Evolutionary conservation across 129 eudicot genomes (phyloP), one percentile per base, ranked within the genome.

Genomic region (Flaveria bidentis): DNA sequence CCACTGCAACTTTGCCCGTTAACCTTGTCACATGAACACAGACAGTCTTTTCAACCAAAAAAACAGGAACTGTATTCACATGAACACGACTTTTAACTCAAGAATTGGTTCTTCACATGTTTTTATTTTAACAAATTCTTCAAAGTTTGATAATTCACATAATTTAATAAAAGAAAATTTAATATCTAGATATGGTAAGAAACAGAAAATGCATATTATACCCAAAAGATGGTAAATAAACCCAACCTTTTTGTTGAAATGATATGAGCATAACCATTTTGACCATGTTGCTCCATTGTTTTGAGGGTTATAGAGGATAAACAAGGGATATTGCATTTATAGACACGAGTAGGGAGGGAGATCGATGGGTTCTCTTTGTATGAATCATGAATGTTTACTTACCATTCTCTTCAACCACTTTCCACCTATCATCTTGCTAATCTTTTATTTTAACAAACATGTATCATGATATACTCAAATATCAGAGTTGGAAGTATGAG

Each of bases 1-100:
- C 78, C 18, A 86, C 82, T 8, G 81, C 87, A 23, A 83, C 90
- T 69, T 86, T 86, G 23, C 78, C 76, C 61, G 67, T 13, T 57
- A 86, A 63, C 80, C 90, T 86, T 53, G 62, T 25, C 66, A 72
- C 81, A 79, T 16, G 28, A 81, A 33, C n/a, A 26, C 41, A 36
- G 1, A 36, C 41, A 36, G 41, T 36, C 7, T 36, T 36, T 36
- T 36, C 7, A 36, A 36, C 41, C 41, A 36, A 36, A 36, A 36
- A 36, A 36, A 36, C 1, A 1, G 41, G 41, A 36, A 36, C 41
- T 36, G 41, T 36, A 4, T 36, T 6, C 5, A 36, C 41, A 36
- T 36, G 7, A 36, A 36, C 41, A 36, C 41, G 1, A 36, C 7
- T 4, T 36, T 4, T 36, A 36, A 36, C 41, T 36, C 41, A 36